Conservation (phyloP, 2,329 filamentous ascomycete species). For the Hymenoscyphus fructigenus region DNA sequence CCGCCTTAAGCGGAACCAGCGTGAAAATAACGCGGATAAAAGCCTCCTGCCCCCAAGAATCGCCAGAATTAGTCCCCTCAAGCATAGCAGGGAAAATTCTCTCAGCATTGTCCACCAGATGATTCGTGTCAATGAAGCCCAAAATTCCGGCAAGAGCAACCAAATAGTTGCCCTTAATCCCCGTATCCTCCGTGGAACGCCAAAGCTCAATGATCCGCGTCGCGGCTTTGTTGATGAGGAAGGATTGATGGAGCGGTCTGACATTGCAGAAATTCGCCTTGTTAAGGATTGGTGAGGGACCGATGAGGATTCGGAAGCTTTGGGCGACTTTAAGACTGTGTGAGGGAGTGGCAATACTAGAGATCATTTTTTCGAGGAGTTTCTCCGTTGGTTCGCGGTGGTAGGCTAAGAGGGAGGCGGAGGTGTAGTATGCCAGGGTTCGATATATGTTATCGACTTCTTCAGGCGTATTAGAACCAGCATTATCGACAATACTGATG, state of each 20-base stretch:
- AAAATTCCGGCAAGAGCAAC: slow-evolving; percentile 34
- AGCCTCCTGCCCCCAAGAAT: slow-evolving; percentile 27
- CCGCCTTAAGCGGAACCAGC: slow-evolving; percentile 23
- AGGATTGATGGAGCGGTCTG: slow-evolving; percentile 29
- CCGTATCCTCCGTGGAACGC: slow-evolving; percentile 8
- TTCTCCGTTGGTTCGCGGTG: slow-evolving; percentile 16
- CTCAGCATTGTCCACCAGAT: slow-evolving; percentile 16
- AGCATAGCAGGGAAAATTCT: slow-evolving; percentile 31
- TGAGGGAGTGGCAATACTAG: slow-evolving; percentile 20
- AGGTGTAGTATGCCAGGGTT: slow-evolving; percentile 31
- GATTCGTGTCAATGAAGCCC: slow-evolving; percentile 23
- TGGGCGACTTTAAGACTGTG: slow-evolving; percentile 28
- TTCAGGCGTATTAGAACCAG: slow-evolving; percentile 3
- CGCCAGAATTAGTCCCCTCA: slow-evolving; percentile 29
- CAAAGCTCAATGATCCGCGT: slow-evolving; percentile 22
- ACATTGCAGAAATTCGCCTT: slow-evolving; percentile 34
- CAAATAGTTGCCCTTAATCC: slow-evolving; percentile 28
- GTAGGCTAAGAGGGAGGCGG: slow-evolving; percentile 29
- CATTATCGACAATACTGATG: slow-evolving; percentile 13
- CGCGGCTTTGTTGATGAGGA: slow-evolving; percentile 24
- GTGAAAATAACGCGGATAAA: slow-evolving; percentile 28
- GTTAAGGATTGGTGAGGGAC: slow-evolving; percentile 29
- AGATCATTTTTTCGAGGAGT: slow-evolving; percentile 29
- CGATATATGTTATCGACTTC: slow-evolving; percentile 27
- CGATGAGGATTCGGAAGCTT: slow-evolving; percentile 32